These are phyloP conservation scores for Hypomontagnella monticulosa DNA, from an alignment of 495 filamentous ascomycete genomes.

Conservation along the genomic window DNA sequence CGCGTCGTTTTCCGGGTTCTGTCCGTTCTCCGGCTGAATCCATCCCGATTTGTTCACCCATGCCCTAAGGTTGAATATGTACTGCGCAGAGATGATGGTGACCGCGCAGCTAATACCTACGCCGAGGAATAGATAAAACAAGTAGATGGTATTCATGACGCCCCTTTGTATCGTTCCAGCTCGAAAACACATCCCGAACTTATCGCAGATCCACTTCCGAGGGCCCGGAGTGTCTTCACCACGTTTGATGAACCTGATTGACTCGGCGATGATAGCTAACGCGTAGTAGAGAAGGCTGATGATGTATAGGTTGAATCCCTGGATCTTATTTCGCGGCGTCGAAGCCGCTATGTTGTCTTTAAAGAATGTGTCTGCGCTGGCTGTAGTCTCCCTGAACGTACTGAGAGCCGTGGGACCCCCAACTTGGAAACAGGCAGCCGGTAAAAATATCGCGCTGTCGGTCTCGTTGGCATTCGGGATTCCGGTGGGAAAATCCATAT, in stretches of 20 bases:
- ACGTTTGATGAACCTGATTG: conserved; percentile 35
- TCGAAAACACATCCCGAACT: conserved; percentile 11
- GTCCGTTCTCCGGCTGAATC: conserved; percentile 28
- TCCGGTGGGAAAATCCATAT: conserved; percentile 36
- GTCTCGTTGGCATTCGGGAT: conserved; percentile 29
- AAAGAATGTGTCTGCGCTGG: conserved; percentile 24
- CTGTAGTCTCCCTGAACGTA: conserved; percentile 16
- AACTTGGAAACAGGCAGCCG: conserved; percentile 47
- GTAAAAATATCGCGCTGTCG: conserved; percentile 43
- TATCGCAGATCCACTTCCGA: conserved; percentile 12
- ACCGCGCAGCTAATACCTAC: conserved; percentile 30
- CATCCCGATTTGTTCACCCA: conserved; percentile 48
- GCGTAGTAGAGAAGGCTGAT: conserved; percentile 43
- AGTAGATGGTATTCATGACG: conserved; percentile 29
- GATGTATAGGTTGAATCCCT: conserved; percentile 45
- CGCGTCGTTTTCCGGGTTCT: conserved; percentile 46
- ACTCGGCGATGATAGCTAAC: conserved; percentile 38
- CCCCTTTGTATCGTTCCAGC: conserved; percentile 17
- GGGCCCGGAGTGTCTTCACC: conserved; percentile 33
- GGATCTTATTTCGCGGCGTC: conserved; percentile 38
- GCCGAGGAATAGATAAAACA: conserved; percentile 39
- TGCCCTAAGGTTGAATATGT: conserved; percentile 42
- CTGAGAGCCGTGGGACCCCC: conserved; percentile 1
- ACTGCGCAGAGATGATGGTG: conserved; percentile 28
- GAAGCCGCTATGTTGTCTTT: conserved; percentile 20